Percentiles rank a stretch among this genome's conserved stretches.
phyloP scores from a whole-genome alignment of 306 rosid species.

The Sicyos edulis region DNA sequence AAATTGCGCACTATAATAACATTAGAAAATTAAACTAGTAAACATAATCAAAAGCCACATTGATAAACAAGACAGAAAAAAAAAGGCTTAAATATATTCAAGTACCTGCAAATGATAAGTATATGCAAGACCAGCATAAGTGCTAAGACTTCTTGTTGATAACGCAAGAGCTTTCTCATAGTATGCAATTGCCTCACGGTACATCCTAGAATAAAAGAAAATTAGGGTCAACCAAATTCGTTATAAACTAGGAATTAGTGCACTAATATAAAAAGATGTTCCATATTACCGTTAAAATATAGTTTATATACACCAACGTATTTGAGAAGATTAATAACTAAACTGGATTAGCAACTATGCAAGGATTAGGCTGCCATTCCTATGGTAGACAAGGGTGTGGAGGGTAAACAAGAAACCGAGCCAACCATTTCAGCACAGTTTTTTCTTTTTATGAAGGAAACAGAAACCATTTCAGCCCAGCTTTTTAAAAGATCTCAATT shows the following conservation, averaged over 20 bases:
- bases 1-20: neutral
- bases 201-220: slow-evolving; percentile 50
- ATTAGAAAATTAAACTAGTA: neutral
- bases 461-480: neutral
- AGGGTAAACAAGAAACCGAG: neutral
- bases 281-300: neutral
- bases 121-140: slow-evolving; percentile 96
- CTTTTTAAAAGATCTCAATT: neutral
- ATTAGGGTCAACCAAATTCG: slow-evolving; percentile 23
- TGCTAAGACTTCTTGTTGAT: slow-evolving; percentile 77
- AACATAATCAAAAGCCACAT: neutral
- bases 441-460: too few relatives aligned
- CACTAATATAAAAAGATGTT: neutral
- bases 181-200: slow-evolving; percentile 63
- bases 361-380: neutral
- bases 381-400: neutral
- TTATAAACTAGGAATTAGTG: neutral
- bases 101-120: slow-evolving; percentile 83
- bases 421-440: neutral
- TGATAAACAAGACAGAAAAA: neutral
- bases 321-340: slow-evolving; percentile 5
- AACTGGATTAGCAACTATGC: too few relatives aligned
- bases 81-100: neutral
- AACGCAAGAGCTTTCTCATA: slow-evolving; percentile 90
- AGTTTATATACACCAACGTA: neutral